These are phyloP conservation scores for Myxozyma geophila DNA, from an alignment of 805 yeast genomes.

Conservation along the genomic window DNA sequence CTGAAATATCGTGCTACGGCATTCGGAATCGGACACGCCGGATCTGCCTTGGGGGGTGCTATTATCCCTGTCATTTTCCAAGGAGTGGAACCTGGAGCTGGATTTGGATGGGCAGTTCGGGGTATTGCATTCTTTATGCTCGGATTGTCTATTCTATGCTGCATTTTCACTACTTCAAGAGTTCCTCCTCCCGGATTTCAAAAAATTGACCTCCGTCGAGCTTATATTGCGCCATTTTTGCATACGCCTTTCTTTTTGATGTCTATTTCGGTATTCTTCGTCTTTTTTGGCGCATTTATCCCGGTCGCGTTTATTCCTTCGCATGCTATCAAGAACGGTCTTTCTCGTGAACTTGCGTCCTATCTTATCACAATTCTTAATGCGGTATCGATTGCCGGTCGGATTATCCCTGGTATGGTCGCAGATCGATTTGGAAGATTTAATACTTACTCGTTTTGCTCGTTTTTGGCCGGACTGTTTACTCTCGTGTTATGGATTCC, in stretches of 20 bases:
- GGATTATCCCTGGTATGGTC: conserved; percentile 57
- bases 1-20: conserved; percentile 51
- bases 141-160: conserved; percentile 38
- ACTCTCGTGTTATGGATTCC: conserved; percentile 70
- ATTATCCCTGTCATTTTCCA: conserved; percentile 53
- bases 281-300: conserved; percentile 42
- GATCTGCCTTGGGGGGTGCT: conserved; percentile 59
- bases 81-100: conserved; percentile 43
- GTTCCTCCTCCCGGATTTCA: conserved; percentile 28
- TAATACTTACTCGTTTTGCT: conserved; percentile 57
- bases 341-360: conserved; percentile 16
- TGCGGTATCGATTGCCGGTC: conserved; percentile 49
- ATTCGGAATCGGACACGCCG: conserved; percentile 53
- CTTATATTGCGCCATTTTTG: conserved; percentile 37
- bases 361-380: conserved; percentile 23
- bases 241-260: conserved; percentile 40
- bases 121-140: conserved; percentile 53
- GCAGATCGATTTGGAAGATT: conserved; percentile 62
- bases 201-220: neutral
- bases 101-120: conserved; percentile 60
- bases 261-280: conserved; percentile 38
- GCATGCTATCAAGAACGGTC: conserved; percentile 40
- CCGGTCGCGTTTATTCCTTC: conserved; percentile 44
- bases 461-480: conserved; percentile 53
- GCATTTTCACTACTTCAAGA: conserved; percentile 39